phyloP scores from a whole-genome alignment of 2,329 filamentous ascomycete species.

The Pyricularia sp. region DNA sequence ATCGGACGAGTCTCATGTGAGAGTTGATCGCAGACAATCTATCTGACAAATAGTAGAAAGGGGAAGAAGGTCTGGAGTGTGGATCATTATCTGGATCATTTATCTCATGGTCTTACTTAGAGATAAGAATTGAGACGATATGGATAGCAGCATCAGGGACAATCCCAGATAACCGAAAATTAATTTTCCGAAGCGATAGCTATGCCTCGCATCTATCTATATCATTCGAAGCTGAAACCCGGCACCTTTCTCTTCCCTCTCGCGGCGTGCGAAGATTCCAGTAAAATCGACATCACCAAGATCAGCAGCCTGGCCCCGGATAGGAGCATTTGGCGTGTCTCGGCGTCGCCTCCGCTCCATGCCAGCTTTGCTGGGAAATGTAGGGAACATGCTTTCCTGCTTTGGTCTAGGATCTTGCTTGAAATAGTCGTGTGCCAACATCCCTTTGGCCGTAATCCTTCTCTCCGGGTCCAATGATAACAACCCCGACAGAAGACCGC shows the following conservation, averaged over 20 bases:
- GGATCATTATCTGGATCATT: not conserved
- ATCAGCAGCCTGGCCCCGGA: constrained; percentile 58
- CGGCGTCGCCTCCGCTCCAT: constrained; percentile 70
- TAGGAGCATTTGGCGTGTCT: constrained; percentile 75
- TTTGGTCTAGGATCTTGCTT: constrained; percentile 83
- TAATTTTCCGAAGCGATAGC: not conserved
- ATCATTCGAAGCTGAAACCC: constrained; percentile 56
- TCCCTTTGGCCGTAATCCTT: constrained; percentile 62
- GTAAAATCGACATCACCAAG: constrained; percentile 55
- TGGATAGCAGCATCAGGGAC: not conserved
- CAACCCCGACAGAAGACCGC: constrained; percentile 57
- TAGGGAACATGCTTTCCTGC: constrained; percentile 86
- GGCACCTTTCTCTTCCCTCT: constrained; percentile 55
- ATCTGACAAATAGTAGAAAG: not conserved
- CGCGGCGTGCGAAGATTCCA: constrained; percentile 59
- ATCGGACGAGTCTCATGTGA: not conserved
- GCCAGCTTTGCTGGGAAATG: constrained; percentile 90
- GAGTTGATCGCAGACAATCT: not conserved
- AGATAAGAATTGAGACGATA: not conserved
- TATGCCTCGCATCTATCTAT: not conserved
- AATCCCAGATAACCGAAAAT: not conserved
- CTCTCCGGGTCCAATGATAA: constrained; percentile 65
- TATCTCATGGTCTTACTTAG: not conserved
- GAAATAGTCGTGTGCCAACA: constrained; percentile 79
- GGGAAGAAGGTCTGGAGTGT: not conserved